A percentile compares a stretch with the other conserved stretches of the same genome.
These are phyloP conservation scores for Floccularia luteovirens DNA, from an alignment of 768 basidiomycete genomes.

Conservation along the genomic window DNA sequence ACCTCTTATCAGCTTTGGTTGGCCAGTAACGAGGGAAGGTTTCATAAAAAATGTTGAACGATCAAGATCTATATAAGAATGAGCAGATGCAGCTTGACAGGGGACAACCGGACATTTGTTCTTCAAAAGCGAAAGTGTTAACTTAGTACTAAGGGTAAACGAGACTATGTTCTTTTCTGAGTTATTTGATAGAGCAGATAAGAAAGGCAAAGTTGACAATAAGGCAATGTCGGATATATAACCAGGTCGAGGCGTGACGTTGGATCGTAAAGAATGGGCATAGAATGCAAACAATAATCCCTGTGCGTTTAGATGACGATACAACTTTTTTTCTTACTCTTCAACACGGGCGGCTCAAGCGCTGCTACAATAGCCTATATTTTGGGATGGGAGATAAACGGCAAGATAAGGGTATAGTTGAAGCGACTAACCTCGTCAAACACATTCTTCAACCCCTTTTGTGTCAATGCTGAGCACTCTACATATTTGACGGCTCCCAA, in stretches of 20 bases:
- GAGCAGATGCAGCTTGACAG: too few species aligned
- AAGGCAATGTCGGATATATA: conserved; percentile 36
- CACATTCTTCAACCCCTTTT: conserved; percentile 99
- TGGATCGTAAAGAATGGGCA: conserved; percentile 26
- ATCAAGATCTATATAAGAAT: too few species aligned
- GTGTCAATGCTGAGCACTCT: conserved; percentile 97
- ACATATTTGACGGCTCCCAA: conserved; percentile 98
- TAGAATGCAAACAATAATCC: conserved; percentile 15
- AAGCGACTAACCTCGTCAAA: conserved; percentile 88
- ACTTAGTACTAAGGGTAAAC: too few species aligned
- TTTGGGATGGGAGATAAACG: conserved; percentile 4
- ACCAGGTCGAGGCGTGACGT: conserved; percentile 33
- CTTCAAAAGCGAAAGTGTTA: too few species aligned
- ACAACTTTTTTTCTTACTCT: conserved; percentile 71
- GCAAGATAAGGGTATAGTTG: neutral
- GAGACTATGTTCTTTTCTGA: too few species aligned
- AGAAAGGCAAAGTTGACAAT: conserved; percentile 16
- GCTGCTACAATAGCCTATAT: conserved; percentile 94
- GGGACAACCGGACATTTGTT: too few species aligned
- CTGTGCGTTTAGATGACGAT: conserved; percentile 62
- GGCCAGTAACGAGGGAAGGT: too few species aligned
- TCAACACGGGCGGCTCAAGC: conserved; percentile 92
- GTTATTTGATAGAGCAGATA: conserved; percentile 33
- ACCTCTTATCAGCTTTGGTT: too few species aligned
- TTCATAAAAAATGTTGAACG: too few species aligned